These are phyloP conservation scores for Chytriomyces sp. DNA, from an alignment of 192 early-diverging fungal genomes.

Conservation along the genomic window DNA sequence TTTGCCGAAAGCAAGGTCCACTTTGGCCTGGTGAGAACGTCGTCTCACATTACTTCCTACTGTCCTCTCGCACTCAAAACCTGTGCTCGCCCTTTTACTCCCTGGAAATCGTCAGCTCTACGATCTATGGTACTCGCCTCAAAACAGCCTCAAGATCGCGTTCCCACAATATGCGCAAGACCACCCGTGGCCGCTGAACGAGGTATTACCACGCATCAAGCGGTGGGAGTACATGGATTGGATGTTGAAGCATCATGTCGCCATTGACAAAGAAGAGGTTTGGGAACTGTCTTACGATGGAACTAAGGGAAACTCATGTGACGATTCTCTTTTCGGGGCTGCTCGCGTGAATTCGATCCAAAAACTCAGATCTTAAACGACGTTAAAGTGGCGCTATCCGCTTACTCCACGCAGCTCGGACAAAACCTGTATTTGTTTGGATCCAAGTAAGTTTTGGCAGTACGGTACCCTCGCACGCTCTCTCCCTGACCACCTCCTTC, in stretches of 20 bases:
- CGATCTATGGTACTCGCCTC: constrained; percentile 36
- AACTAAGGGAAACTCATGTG: background rate
- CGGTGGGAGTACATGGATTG: constrained; percentile 30
- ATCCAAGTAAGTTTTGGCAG: constrained; percentile 40
- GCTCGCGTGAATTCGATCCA: background rate
- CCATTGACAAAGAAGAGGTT: constrained; percentile 39
- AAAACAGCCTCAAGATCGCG: constrained; percentile 26
- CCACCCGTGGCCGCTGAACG: constrained; percentile 39
- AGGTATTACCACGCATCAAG: constrained; percentile 26
- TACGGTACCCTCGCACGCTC: background rate
- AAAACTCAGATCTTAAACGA: constrained; percentile 55
- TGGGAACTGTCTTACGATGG: background rate
- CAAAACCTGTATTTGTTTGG: constrained; percentile 55
- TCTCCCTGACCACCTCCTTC: background rate
- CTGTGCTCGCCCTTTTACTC: too few species aligned
- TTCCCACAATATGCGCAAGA: constrained; percentile 33
- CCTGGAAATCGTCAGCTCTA: constrained; percentile 33
- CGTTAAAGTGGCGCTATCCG: constrained; percentile 52
- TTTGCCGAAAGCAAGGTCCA: constrained; percentile 57
- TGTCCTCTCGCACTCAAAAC: too few species aligned
- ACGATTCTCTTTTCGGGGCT: background rate
- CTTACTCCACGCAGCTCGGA: constrained; percentile 54
- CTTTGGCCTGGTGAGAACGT: constrained; percentile 53
- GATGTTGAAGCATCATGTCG: constrained; percentile 33
- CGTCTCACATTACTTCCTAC: background rate